Conservation (phyloP, 2,329 filamentous ascomycete genomes). For the Colletotrichum falcatum region DNA sequence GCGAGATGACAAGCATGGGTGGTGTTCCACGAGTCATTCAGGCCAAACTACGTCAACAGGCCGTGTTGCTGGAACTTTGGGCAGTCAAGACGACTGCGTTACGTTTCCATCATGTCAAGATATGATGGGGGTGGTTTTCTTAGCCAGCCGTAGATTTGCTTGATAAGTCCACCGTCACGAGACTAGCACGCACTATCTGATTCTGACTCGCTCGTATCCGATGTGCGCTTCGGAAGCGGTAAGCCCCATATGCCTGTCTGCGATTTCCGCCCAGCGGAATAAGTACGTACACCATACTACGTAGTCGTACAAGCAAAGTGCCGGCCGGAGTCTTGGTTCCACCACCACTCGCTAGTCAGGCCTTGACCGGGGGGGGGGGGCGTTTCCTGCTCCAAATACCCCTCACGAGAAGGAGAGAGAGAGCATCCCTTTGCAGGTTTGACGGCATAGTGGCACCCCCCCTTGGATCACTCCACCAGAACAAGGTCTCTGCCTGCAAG, state of each 20-base stretch:
- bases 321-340: slow-evolving; percentile 28
- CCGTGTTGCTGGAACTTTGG: not conserved
- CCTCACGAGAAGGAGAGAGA: slow-evolving; percentile 29
- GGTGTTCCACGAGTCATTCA: slow-evolving; percentile 34
- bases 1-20: slow-evolving; percentile 32
- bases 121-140: not conserved
- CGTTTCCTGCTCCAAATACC: slow-evolving; percentile 29
- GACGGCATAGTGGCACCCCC: not conserved
- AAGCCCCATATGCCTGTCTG: slow-evolving; percentile 31
- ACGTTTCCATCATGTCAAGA: slow-evolving; percentile 24
- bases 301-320: slow-evolving; percentile 27
- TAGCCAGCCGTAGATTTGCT: slow-evolving; percentile 24
- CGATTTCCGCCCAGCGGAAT: slow-evolving; percentile 20
- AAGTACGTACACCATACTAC: slow-evolving; percentile 26
- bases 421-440: slow-evolving; percentile 10
- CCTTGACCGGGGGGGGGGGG: slow-evolving; percentile 21
- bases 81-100: slow-evolving; percentile 9
- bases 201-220: slow-evolving; percentile 40
- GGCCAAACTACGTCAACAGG: slow-evolving; percentile 33
- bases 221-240: slow-evolving; percentile 31
- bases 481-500: slow-evolving; percentile 38
- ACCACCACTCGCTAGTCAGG: slow-evolving; percentile 30
- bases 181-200: slow-evolving; percentile 25
- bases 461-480: slow-evolving; percentile 16
- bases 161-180: slow-evolving; percentile 19